Evolutionary conservation across 139 green algal genomes (phyloP).

Genomic region (Micractinium sp.): DNA sequence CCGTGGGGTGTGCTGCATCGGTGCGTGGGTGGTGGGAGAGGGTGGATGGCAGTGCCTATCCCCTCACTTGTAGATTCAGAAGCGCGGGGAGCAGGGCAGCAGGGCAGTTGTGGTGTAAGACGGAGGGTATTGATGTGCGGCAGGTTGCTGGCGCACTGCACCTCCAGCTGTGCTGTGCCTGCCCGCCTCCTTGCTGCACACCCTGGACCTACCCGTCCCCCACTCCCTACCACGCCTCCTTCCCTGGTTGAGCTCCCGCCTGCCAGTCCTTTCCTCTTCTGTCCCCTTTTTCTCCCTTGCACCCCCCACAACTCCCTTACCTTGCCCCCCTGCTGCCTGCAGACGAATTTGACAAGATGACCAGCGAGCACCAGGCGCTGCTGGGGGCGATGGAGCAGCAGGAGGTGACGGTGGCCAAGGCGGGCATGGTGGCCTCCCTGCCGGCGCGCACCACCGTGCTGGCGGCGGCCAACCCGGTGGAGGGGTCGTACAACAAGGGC

Average conservation of each 20-base stretch:
- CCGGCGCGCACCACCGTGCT: constrained; percentile 90
- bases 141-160: not conserved
- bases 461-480: constrained; percentile 85
- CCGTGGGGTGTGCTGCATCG: constrained; percentile 85
- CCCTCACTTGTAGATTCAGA: not conserved
- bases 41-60: not conserved
- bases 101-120: not conserved
- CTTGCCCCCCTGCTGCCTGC: not conserved
- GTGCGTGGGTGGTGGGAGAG: not conserved
- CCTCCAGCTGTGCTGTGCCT: too few species aligned
- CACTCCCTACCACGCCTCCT: not conserved
- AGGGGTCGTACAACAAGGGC: constrained; percentile 83
- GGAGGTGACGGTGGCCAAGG: constrained; percentile 86
- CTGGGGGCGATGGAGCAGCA: constrained; percentile 96
- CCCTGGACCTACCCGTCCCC: too few species aligned
- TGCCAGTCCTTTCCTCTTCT: too few species aligned
- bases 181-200: too few species aligned
- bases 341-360: constrained; percentile 97
- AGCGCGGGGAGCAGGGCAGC: not conserved
- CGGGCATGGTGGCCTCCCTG: constrained; percentile 86
- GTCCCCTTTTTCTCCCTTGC: too few species aligned
- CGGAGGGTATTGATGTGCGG: not conserved
- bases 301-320: not conserved
- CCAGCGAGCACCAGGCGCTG: constrained; percentile 61
- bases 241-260: not conserved